Evolutionary conservation across 768 basidiomycete species (phyloP).

Genomic region (Lyophyllum shimeji): DNA sequence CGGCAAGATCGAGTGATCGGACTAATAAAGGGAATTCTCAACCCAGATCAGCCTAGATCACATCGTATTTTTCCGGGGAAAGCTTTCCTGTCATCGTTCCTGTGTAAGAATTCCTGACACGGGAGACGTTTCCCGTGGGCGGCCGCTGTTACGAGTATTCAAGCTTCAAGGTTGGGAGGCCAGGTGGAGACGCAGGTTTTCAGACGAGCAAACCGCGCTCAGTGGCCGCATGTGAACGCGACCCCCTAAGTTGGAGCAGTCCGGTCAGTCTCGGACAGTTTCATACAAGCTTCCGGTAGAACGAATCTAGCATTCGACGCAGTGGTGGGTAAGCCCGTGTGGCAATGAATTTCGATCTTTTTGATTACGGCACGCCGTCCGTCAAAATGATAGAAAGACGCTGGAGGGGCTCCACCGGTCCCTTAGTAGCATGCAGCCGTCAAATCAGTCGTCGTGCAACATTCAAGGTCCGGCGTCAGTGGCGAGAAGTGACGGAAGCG

Average conservation of each 20-base stretch:
- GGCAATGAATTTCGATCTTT: conserved; percentile 3
- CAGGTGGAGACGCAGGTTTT: not conserved
- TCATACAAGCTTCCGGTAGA: conserved; percentile 10
- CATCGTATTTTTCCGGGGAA: conserved; percentile 34
- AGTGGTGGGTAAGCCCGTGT: not conserved
- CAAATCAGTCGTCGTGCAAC: not conserved
- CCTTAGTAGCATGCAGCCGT: not conserved
- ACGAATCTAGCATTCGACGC: conserved; percentile 17
- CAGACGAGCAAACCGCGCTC: not conserved
- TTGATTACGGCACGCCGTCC: conserved; percentile 7
- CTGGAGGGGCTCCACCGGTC: conserved; percentile 9
- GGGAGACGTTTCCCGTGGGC: conserved; percentile 18
- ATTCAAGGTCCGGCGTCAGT: conserved; percentile 9
- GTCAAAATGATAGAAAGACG: conserved; percentile 1
- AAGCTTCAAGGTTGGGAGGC: conserved; percentile 9
- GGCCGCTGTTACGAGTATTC: conserved; percentile 24
- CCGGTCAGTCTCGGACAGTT: conserved; percentile 9
- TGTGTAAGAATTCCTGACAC: conserved; percentile 21
- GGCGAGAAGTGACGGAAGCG: conserved; percentile 10
- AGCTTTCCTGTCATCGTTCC: conserved; percentile 29
- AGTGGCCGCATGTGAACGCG: conserved; percentile 11
- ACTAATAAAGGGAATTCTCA: conserved; percentile 27
- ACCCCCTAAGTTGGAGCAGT: conserved; percentile 5
- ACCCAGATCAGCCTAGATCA: conserved; percentile 32
- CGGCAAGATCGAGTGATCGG: conserved; percentile 46